Base-by-base conservation (phyloP, 2,329 filamentous ascomycete genomes). In the Botrytis tulipae region DNA sequence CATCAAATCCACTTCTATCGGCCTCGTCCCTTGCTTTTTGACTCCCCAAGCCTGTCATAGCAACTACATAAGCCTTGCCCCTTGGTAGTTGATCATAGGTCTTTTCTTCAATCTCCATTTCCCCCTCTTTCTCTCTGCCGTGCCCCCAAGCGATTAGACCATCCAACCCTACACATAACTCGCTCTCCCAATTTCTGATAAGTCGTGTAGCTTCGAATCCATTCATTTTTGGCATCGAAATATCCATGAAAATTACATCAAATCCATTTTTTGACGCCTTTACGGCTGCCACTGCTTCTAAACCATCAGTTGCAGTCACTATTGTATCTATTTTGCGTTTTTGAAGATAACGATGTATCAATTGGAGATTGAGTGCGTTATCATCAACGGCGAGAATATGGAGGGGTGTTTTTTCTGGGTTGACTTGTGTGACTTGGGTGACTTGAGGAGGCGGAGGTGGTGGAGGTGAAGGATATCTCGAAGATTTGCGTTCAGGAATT, bases 141-240 rank as follows among this genome's bases (percentile, higher is more conserved):
- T 35, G 35, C 29, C 22, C 37, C 40, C 57, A 54, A 37, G 25
- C 46, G 7, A 40, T 25, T 10, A 67, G 18, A 8, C 51, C 25
- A 22, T 44, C 9, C 9, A 67, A 40, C 25, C 46, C 65, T 10
- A 67, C 22, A 67, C 65, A 40, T 32, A 32, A 22, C 18, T 35
- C 18, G 22, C n/a, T 22, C 22, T 46, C 62, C 62, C 62, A 68
- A 6, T 51, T 7, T 8, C 87, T 83, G 46, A 88, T 88, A 46
- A 80, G 80, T 7, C 82, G 82, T 16, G 86, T 87, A 0, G 84
- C 81, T 72, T 85, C 83, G 25, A 86, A 79, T 0, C 85, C 85
- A 73, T 87, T 83, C 81, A 88, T 85, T 8, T 87, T 81, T 0
- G 87, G 87, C 87, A 89, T 89, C 67, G 84, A 85, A 6, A 88